These are phyloP conservation scores for Endothia cerciana DNA, from an alignment of 2,329 filamentous ascomycete species.

Conservation along the genomic window DNA sequence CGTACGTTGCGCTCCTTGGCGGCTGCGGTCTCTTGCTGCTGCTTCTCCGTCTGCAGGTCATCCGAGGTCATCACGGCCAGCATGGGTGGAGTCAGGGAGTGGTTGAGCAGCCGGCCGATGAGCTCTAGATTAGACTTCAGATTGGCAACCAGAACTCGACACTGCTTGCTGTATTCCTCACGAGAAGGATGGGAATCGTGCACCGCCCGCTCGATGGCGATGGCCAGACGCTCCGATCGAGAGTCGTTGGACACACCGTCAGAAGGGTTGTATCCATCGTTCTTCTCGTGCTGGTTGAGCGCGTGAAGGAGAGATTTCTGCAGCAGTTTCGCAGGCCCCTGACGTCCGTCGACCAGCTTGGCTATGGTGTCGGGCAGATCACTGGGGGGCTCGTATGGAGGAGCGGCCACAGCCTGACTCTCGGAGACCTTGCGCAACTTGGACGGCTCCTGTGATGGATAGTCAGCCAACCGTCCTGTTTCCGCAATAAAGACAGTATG, in stretches of 20 bases:
- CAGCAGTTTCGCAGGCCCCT: constrained; percentile 70
- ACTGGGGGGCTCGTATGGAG: constrained; percentile 52
- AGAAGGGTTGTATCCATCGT: constrained; percentile 64
- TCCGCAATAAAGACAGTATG: no score
- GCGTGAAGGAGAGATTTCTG: constrained; percentile 70
- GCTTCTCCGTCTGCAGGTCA: constrained; percentile 89
- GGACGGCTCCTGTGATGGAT: constrained; percentile 43
- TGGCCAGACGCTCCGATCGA: constrained; percentile 70
- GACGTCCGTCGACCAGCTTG: constrained; percentile 66
- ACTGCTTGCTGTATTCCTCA: constrained; percentile 62
- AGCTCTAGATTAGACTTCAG: constrained; percentile 86
- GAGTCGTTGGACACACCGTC: constrained; percentile 66
- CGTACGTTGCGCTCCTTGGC: constrained; percentile 80
- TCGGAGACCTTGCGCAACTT: constrained; percentile 62
- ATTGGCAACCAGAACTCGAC: constrained; percentile 81
- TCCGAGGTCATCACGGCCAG: constrained; percentile 87
- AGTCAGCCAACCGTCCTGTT: not conserved
- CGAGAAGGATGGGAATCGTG: constrained; percentile 58
- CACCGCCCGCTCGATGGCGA: constrained; percentile 79
- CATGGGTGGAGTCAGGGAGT: constrained; percentile 71
- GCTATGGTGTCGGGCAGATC: constrained; percentile 56
- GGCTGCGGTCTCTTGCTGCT: constrained; percentile 75
- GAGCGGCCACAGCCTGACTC: constrained; percentile 44
- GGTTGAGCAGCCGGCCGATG: constrained; percentile 73
- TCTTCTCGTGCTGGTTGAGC: constrained; percentile 69